Evolutionary conservation across 257 asterid species (phyloP).

Genomic region (Coffea eugenioides): DNA sequence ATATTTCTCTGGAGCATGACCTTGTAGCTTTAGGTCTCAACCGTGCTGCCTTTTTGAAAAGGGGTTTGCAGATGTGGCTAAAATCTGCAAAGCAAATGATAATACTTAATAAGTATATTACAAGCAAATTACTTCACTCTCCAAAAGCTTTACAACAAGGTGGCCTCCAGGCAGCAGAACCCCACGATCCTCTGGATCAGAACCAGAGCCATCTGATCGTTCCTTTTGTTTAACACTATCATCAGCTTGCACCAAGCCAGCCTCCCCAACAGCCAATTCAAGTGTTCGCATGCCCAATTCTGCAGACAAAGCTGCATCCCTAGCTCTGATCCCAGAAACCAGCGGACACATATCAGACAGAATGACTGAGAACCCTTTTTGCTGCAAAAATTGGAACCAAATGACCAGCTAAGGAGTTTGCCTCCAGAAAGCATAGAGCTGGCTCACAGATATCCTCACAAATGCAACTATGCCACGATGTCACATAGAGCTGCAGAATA

Average conservation of each 20-base stretch:
- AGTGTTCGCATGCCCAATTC: conserved; percentile 81
- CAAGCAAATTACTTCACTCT: too few species aligned
- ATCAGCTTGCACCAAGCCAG: conserved; percentile 25
- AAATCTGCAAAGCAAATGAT: too few species aligned
- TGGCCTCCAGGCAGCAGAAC: too few species aligned
- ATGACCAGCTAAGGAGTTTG: not conserved
- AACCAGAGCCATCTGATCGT: too few species aligned
- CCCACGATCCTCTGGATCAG: too few species aligned
- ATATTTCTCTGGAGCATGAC: too few species aligned
- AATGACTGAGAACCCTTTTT: conserved; percentile 72
- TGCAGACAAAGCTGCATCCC: conserved; percentile 77
- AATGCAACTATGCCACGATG: not conserved
- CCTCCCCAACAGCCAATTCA: conserved; percentile 67
- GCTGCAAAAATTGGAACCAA: conserved; percentile 40
- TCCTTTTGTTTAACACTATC: conserved; percentile 18
- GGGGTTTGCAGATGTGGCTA: too few species aligned
- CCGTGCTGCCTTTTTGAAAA: too few species aligned
- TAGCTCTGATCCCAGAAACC: conserved; percentile 78
- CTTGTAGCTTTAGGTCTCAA: too few species aligned
- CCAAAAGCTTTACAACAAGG: too few species aligned
- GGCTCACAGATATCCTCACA: not conserved
- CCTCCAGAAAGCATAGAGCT: not conserved
- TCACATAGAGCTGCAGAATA: not conserved
- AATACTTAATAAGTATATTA: too few species aligned
- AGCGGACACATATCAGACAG: conserved; percentile 92